A percentile compares a stretch with the other conserved stretches of the same genome.
These are phyloP conservation scores for Acanthamoeba sp. DNA, from an alignment of 208 protist species.

Conservation along the genomic window DNA sequence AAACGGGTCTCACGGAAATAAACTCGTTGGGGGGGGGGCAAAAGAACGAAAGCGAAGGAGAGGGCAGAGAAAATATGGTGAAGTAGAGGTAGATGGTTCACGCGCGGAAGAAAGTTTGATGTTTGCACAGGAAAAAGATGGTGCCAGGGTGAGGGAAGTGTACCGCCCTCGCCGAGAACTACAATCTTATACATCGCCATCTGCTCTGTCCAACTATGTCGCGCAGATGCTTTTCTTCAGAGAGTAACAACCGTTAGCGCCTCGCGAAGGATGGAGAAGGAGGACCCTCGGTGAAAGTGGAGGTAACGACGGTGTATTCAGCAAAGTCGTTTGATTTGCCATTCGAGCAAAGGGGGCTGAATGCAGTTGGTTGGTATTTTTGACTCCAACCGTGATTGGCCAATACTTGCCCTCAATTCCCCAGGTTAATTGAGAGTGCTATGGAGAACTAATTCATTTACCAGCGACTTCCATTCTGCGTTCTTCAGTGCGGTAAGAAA, in stretches of 20 bases:
- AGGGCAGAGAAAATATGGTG: neutral
- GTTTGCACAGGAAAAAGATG: neutral
- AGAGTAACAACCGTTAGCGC: constrained; percentile 16
- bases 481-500: too few species aligned
- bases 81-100: neutral
- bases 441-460: neutral
- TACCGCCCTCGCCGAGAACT: constrained; percentile 31
- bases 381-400: neutral
- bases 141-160: neutral
- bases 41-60: neutral
- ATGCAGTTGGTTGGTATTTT: neutral
- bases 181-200: constrained; percentile 61
- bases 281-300: too few species aligned
- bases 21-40: neutral
- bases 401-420: too few species aligned
- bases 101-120: too few species aligned
- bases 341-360: neutral
- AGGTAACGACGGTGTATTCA: neutral
- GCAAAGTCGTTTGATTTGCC: neutral
- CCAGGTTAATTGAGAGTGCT: too few species aligned
- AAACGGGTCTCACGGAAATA: too few species aligned
- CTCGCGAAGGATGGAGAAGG: too few species aligned
- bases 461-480: too few species aligned
- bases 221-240: too few species aligned
- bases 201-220: neutral